Conservation (phyloP, 2,329 filamentous ascomycete species). For the Ascochyta clinopodiicola region DNA sequence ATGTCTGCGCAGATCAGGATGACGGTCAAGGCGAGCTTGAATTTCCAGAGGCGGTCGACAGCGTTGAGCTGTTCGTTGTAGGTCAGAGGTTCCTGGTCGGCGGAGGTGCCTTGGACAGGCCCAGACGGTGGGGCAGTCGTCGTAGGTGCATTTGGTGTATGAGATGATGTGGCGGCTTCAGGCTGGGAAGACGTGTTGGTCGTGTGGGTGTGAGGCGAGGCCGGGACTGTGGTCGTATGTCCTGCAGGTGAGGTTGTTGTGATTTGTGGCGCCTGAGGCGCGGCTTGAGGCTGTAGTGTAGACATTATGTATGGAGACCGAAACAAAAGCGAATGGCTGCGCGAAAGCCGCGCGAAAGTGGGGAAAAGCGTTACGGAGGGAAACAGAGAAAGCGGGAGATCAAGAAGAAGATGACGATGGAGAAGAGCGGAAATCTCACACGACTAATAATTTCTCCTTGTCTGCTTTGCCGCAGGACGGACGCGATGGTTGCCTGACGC, state of each 20-base stretch:
- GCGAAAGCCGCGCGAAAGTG: slow-evolving; percentile 6
- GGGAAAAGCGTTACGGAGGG: neutral
- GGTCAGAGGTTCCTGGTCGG: slow-evolving; percentile 10
- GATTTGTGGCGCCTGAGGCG: slow-evolving; percentile 10
- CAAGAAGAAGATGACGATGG: neutral
- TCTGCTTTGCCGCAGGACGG: slow-evolving; percentile 3
- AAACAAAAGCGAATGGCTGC: slow-evolving; percentile 13
- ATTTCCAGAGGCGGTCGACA: slow-evolving; percentile 40
- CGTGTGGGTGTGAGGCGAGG: neutral
- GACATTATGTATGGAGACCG: slow-evolving; percentile 9
- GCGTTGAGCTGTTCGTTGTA: slow-evolving; percentile 36
- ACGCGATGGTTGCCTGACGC: slow-evolving; percentile 20
- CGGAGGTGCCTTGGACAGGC: slow-evolving; percentile 3
- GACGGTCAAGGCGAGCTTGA: slow-evolving; percentile 36
- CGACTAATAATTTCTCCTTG: slow-evolving; percentile 7
- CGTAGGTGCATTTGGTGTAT: neutral
- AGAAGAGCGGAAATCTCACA: slow-evolving; percentile 8
- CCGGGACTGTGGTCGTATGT: slow-evolving; percentile 1
- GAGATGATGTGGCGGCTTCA: neutral
- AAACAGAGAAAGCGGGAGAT: too few species aligned
- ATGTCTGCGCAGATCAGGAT: slow-evolving; percentile 33
- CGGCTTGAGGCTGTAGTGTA: slow-evolving; percentile 1
- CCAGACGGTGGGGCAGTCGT: neutral
- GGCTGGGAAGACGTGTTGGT: neutral
- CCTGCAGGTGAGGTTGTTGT: slow-evolving; percentile 9